phyloP scores from a whole-genome alignment of 352 stramenopile genomes.

The Pythium brachiatum region DNA sequence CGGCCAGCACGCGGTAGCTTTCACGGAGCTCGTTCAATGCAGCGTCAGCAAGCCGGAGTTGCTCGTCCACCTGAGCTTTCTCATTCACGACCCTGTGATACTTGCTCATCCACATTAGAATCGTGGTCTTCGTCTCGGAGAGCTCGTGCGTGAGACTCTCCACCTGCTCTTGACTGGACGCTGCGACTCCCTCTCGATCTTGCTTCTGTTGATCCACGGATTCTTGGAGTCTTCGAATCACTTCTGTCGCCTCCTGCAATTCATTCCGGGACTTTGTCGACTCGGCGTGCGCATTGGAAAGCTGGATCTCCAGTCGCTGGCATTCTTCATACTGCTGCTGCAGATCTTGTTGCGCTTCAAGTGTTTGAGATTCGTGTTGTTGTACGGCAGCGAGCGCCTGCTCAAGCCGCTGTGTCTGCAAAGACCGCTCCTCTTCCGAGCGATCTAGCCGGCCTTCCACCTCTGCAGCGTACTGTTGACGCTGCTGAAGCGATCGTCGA shows the following conservation, averaged over 20 bases:
- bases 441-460: constrained; percentile 13
- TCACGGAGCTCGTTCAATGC: constrained; percentile 30
- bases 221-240: background rate
- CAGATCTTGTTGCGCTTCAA: background rate
- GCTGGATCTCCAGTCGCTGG: constrained; percentile 4
- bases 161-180: constrained; percentile 3
- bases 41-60: constrained; percentile 4
- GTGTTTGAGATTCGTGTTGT: background rate
- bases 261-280: background rate
- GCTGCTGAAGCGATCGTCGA: background rate
- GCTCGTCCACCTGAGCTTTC: constrained; percentile 31
- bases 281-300: background rate
- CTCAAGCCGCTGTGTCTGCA: background rate
- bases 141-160: constrained; percentile 35
- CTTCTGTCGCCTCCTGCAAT: background rate
- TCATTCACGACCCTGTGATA: constrained; percentile 40
- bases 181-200: constrained; percentile 15
- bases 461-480: constrained; percentile 7
- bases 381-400: background rate
- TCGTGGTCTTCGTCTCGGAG: constrained; percentile 48
- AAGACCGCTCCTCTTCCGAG: constrained; percentile 4
- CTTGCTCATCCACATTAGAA: constrained; percentile 75
- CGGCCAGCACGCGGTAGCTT: constrained; percentile 24
- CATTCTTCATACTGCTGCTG: constrained; percentile 9
- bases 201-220: background rate